Base-by-base conservation (phyloP, 495 filamentous ascomycete genomes). In the Xylaria acuta region DNA sequence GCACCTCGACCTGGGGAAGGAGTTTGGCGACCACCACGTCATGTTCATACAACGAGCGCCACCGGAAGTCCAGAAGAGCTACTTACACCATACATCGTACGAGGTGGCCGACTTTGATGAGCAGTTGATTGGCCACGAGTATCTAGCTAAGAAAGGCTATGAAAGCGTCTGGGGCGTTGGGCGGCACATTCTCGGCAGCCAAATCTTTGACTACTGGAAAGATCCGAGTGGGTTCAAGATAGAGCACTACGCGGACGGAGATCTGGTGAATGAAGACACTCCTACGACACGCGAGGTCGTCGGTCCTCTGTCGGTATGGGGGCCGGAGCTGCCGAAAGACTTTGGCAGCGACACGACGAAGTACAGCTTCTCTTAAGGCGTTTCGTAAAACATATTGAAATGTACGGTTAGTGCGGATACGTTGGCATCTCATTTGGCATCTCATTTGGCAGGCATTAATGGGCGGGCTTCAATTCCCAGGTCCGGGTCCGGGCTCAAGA, bases 41-140 rank as follows among this genome's bases (percentile, higher is more conserved):
- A 83, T 90, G 69, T 90, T 90, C 82, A 79, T 90, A 68, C 78
- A 76, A 68, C 54, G 68, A 8, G 84, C 83, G 25, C 72, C 83
- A 0, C 71, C 71, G 5, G 71, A 73, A 18, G 64, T 73, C 51
- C 62, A 63, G 54, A 84, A 79, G 11, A 73, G 79, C 1, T 87
- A 90, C 68, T 84, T 91, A 1, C 89, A 91, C 67, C 89, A 91
- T 68, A 84, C 82, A 34, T 84, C 81, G 3, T 91, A 88, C 64
- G 89, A 91, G 70, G 87, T 90, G 0, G 83, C 88, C 64, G 88
- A 91, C 73, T 89, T 88, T 67, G 89, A 91, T 73, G 86, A 86
- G 0, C 88, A 90, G 79, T 76, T 86, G 32, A 78, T 90, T 5
- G 89, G 89, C 0, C 89, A 91, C 75, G 79, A 88, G 51, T 90